Evolutionary conservation across 2,329 filamentous ascomycete species (phyloP).

Genomic region (Cladorrhinum sp.): DNA sequence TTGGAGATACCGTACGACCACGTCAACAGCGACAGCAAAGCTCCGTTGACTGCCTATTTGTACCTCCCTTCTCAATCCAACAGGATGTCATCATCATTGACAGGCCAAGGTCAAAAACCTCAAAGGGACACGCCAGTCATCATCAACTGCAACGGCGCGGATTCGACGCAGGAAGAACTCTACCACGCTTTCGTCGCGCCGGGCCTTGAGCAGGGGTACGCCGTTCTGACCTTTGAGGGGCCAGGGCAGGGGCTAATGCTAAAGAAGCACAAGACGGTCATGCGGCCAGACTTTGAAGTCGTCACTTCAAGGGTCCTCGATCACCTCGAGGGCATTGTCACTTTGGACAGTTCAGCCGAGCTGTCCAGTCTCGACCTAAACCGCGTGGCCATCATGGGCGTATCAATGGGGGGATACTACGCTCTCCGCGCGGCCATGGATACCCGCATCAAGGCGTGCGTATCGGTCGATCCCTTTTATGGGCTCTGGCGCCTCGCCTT

Average conservation of each 20-base stretch:
- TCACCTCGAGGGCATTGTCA: constrained; percentile 22
- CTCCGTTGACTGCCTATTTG: background rate
- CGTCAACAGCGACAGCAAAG: background rate
- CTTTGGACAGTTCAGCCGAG: constrained; percentile 19
- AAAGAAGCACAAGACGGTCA: constrained; percentile 23
- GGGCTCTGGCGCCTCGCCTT: constrained; percentile 31
- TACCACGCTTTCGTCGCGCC: constrained; percentile 33
- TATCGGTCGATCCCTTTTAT: constrained; percentile 39
- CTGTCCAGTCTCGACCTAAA: constrained; percentile 35
- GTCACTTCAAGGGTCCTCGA: constrained; percentile 28
- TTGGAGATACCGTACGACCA: background rate
- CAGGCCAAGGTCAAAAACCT: constrained; percentile 31
- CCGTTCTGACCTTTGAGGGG: constrained; percentile 44
- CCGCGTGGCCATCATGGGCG: constrained; percentile 37
- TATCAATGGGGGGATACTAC: constrained; percentile 45
- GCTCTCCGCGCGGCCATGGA: constrained; percentile 44
- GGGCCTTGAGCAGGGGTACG: constrained; percentile 38
- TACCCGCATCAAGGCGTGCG: constrained; percentile 42
- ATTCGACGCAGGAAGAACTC: constrained; percentile 41
- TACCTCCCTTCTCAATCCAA: background rate
- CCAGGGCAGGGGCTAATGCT: constrained; percentile 44
- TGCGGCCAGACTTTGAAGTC: constrained; percentile 40
- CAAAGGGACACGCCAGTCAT: constrained; percentile 30
- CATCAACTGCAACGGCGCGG: constrained; percentile 35
- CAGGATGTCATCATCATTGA: constrained; percentile 17